Percentiles rank a stretch among this genome's conserved stretches.
Conservation (phyloP, 2,329 filamentous ascomycete species). For the Dothistroma pini region DNA sequence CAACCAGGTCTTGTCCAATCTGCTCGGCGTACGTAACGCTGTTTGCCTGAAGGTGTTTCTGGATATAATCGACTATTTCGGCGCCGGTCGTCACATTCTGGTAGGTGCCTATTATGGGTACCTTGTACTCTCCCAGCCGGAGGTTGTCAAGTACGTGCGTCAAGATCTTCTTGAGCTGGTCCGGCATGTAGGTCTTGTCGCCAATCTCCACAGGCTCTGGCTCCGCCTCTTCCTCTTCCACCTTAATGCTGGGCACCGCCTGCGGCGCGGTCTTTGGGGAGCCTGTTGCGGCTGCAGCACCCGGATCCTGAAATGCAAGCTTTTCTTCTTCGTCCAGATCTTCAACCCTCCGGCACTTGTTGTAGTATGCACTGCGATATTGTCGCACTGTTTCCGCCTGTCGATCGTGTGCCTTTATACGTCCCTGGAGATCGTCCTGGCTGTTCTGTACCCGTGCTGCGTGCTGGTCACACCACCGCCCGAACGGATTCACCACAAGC, state of each 20-base stretch:
- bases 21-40: slow-evolving; percentile 89
- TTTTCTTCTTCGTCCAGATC: slow-evolving; percentile 99
- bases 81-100: slow-evolving; percentile 86
- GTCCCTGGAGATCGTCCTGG: slow-evolving; percentile 85
- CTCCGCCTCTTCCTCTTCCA: slow-evolving; percentile 65
- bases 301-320: slow-evolving; percentile 87
- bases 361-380: slow-evolving; percentile 93
- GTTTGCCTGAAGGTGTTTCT: slow-evolving; percentile 77
- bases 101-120: slow-evolving; percentile 92
- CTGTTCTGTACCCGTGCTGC: slow-evolving; percentile 87
- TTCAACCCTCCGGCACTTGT: slow-evolving; percentile 94
- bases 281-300: slow-evolving; percentile 44
- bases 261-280: slow-evolving; percentile 49
- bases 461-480: slow-evolving; percentile 94
- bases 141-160: slow-evolving; percentile 81
- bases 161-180: slow-evolving; percentile 88
- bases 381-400: slow-evolving; percentile 90
- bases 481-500: slow-evolving; percentile 89
- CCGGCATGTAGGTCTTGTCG: slow-evolving; percentile 77
- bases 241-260: slow-evolving; percentile 79
- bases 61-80: slow-evolving; percentile 93
- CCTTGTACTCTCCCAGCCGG: slow-evolving; percentile 85
- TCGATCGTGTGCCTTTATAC: slow-evolving; percentile 89
- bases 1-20: slow-evolving; percentile 89
- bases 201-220: slow-evolving; percentile 84